Base-by-base conservation (phyloP, 768 basidiomycete species). In the Russula dissimulans region DNA sequence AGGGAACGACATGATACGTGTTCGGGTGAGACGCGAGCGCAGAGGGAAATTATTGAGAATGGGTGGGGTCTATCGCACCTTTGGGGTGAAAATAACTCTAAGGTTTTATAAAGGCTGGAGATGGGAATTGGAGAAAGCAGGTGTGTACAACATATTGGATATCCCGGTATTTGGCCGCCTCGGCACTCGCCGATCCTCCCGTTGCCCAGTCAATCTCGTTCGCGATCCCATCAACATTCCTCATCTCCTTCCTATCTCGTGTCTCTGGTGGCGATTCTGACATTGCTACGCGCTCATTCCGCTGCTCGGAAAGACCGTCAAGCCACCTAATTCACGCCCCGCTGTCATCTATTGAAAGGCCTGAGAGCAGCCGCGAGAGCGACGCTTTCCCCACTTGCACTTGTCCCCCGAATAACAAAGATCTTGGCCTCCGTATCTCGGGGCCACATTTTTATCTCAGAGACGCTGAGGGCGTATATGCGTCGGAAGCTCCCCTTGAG, bases 21-120 rank as follows among this genome's bases (percentile, higher is more conserved):
- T 57, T 61, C 60, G 60, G 60, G 50, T 57, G 56, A 61, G 60
- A 61, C 34, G 56, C 60, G 60, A 61, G 39, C 26, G 11, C 4
- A 42, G 22, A 4, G 10, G 9, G 9, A 22, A 31, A 6, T 31
- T 5, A 47, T 6, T 12, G 45, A 32, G 11, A 15, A 9, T 6
- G 36, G 18, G 15, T 3, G 50, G 22, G 49, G n/a, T 38, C 14
- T 48, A 42, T 47, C 50, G n/a, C 56, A 57, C 60, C 56, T 57
- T 57, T 47, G 8, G 3, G 18, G 12, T 7, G 43, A 41, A 7
- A 31, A 34, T 14, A 17, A 1, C 17, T 22, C 43, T 8, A 18
- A 4, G n/a, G 51, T 15, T 43, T 45, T 46, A 59, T 52, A 59
- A 50, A 48, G 29, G 22, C 4, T 8, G 26, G 36, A 4, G 26